Evolutionary conservation across 805 yeast species (phyloP), one percentile per base, ranked within the genome.

Genomic region (Wickerhamiella qilinensis): DNA sequence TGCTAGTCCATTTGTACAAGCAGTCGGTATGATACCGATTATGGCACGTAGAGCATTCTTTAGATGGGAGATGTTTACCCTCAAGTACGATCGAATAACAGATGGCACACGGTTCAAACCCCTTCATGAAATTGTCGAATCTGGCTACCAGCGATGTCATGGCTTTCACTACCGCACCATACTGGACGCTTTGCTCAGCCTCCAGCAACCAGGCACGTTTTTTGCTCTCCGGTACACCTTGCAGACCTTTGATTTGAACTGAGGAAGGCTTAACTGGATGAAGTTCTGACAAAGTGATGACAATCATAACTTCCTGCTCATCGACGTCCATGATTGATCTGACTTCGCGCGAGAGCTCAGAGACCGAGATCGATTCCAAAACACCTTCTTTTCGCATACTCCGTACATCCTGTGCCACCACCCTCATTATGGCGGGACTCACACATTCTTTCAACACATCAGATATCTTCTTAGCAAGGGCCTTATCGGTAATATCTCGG

Each of bases 21-120:
- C 99, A 91, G 3, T 91, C 94, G 6, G 94, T 77, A 57, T 91
- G 99, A 66, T 86, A 91, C 55, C 80, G 83, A 65, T 91, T 88
- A 52, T 74, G 74, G 67, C 99, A 91, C 0, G 94, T 85, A 14
- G 78, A 65, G 60, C 99, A 91, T 2, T 69, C 69, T 59, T 84
- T 86, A 36, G 84, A 74, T 5, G 99, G 98, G 41, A 91, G 67
- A 6, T 94, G 78, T 50, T 81, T 82, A 52, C 85, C 95, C 44
- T 80, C 85, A 53, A 86, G 94, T 46, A 91, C 62, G 40, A 88
- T 78, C 14, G 94, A 80, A 57, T 91, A 91, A 57, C 99, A 91
- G 48, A 91, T 85, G 2, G 97, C 94, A 68, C 99, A 91, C 43
- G 88, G 97, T 51, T 84, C 95, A 46, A 83, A 85, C 0, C 95